These are phyloP conservation scores for Colletotrichum orchidophilum DNA, from an alignment of 2,329 filamentous ascomycete genomes.

Conservation along the genomic window DNA sequence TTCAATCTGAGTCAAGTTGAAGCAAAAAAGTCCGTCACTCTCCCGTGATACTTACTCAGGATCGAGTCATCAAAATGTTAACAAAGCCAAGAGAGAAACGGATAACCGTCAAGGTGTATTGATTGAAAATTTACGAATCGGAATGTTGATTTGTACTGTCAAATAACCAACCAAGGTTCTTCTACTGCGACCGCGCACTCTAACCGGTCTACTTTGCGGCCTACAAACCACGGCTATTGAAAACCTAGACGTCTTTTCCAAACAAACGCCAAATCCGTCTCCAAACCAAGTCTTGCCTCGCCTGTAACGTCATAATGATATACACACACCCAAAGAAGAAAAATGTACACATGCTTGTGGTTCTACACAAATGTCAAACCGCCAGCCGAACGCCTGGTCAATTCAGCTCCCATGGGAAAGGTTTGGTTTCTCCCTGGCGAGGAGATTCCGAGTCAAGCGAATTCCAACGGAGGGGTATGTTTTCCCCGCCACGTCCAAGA, in stretches of 20 bases:
- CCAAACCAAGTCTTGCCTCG: conserved; percentile 1
- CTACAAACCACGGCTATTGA: not conserved
- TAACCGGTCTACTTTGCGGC: not conserved
- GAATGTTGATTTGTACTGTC: not conserved
- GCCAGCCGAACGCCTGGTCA: not conserved
- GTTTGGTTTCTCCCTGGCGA: not conserved
- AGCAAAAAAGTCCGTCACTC: too few relatives aligned
- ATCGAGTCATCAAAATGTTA: not conserved
- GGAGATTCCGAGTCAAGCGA: not conserved
- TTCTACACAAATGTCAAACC: not conserved
- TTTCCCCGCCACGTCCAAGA: conserved; percentile 1
- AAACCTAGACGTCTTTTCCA: not conserved
- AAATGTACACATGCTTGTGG: not conserved
- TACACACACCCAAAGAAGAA: not conserved
- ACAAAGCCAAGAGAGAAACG: too few relatives aligned
- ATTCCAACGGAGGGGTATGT: not conserved
- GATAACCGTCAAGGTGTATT: accelerated
- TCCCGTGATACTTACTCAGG: too few relatives aligned
- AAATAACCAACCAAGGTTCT: not conserved
- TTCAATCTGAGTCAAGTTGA: not conserved
- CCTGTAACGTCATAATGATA: not conserved
- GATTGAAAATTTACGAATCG: not conserved
- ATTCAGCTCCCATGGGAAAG: not conserved
- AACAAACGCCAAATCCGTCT: conserved; percentile 10
- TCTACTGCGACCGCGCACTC: not conserved